phyloP scores from a whole-genome alignment of 768 basidiomycete species.

The Panaeolus cyanescens region DNA sequence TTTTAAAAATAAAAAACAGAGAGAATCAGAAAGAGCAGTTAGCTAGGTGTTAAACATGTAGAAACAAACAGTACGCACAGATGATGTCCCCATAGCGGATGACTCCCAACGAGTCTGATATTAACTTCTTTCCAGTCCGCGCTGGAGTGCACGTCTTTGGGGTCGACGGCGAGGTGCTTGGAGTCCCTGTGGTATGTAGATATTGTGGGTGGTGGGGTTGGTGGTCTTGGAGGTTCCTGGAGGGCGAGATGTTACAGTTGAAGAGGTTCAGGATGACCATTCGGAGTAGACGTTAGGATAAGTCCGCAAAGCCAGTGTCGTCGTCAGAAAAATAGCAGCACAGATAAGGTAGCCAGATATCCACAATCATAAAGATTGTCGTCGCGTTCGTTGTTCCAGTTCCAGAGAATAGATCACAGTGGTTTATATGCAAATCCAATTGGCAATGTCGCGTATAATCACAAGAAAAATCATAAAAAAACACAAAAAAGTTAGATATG shows the following conservation, averaged over 20 bases:
- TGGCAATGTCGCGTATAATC: too few relatives aligned
- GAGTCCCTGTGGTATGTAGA: slow-evolving; percentile 47
- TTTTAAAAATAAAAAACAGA: background rate
- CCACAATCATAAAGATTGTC: too few relatives aligned
- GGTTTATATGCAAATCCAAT: too few relatives aligned
- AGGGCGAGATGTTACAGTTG: background rate
- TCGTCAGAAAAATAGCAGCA: too few relatives aligned
- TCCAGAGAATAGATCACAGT: slow-evolving; percentile 8
- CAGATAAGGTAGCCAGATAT: too few relatives aligned
- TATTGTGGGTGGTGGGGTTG: slow-evolving; percentile 63
- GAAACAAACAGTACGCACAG: slow-evolving; percentile 43
- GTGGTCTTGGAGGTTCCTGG: slow-evolving; percentile 69
- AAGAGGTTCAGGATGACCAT: background rate
- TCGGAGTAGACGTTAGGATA: too few relatives aligned
- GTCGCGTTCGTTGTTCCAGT: too few relatives aligned
- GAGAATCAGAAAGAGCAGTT: too few relatives aligned
- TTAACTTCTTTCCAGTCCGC: slow-evolving; percentile 44
- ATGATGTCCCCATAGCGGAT: slow-evolving; percentile 83
- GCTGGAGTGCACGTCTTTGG: background rate
- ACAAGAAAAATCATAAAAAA: background rate
- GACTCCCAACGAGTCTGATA: slow-evolving; percentile 75
- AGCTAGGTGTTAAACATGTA: background rate
- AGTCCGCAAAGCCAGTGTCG: too few relatives aligned
- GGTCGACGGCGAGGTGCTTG: slow-evolving; percentile 11
- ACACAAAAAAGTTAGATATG: background rate